A percentile compares a stretch with the other conserved stretches of the same genome.
Evolutionary conservation across 1,284 basidiomycete genomes (phyloP).

Genomic region (Leccinum subrobustum): DNA sequence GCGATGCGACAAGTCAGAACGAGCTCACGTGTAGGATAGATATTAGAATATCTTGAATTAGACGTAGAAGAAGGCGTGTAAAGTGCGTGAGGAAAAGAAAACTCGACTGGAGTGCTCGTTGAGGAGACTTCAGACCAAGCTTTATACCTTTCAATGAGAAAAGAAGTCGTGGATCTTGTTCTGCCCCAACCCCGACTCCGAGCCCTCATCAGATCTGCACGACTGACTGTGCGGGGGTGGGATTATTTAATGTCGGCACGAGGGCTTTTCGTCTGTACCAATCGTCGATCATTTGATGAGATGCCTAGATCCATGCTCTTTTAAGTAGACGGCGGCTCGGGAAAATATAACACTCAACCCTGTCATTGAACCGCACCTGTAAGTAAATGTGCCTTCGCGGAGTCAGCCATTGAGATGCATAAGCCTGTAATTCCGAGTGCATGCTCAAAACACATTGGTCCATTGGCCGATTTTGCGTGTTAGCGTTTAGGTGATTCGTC

Average conservation of each 20-base stretch:
- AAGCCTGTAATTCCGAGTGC: slow-evolving; percentile 13
- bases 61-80: slow-evolving; percentile 6
- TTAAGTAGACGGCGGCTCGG: slow-evolving; percentile 10
- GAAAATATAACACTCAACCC: slow-evolving; percentile 19
- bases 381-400: slow-evolving; percentile 23
- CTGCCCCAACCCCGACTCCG: slow-evolving; percentile 14
- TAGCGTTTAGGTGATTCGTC: slow-evolving; percentile 1
- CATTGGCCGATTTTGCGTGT: slow-evolving; percentile 13
- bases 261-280: slow-evolving; percentile 8
- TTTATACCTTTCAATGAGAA: slow-evolving; percentile 22
- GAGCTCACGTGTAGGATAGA: slow-evolving; percentile 24
- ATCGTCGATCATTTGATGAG: slow-evolving; percentile 27
- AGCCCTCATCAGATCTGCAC: slow-evolving; percentile 21
- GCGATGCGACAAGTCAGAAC: neutral
- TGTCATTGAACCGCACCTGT: slow-evolving; percentile 16
- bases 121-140: slow-evolving; percentile 9
- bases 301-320: slow-evolving; percentile 24
- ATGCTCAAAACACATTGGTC: slow-evolving; percentile 6
- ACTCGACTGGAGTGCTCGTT: slow-evolving; percentile 12
- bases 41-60: slow-evolving; percentile 20
- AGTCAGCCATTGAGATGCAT: slow-evolving; percentile 16
- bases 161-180: slow-evolving; percentile 9
- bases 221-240: slow-evolving; percentile 14
- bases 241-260: slow-evolving; percentile 19
- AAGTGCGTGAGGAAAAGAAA: neutral